Evolutionary conservation across 768 basidiomycete genomes (phyloP), one percentile per base, ranked within the genome.

Genomic region (Russula dissimulans): DNA sequence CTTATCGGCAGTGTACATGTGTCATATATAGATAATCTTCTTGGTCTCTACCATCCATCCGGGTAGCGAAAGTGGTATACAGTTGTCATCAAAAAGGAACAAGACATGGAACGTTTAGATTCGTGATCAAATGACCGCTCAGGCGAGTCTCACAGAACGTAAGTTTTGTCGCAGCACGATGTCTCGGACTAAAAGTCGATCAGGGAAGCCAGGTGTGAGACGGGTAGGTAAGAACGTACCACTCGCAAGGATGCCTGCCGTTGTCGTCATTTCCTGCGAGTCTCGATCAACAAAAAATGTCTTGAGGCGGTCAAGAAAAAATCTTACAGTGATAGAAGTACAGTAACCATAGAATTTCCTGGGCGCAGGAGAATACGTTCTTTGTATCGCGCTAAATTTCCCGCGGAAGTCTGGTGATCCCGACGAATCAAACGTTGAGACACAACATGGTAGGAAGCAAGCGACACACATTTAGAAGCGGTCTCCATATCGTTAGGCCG

Each of bases 311-410:
- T n/a, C 51, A 22, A 26, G 52, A 47, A 18, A 11, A 22, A 38
- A 18, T 66, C 78, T 22, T 65, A 84, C 83, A 43, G 87, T 89
- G 34, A 89, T 85, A 41, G 85, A 86, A 18, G 87, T 89, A 65
- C 83, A 86, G 67, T 87, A 89, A 11, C 83, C 83, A 65, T 89
- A 89, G 66, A 89, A 89, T 67, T 86, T 86, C 49, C 87, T 77
- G 51, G 87, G 86, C 42, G 76, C 78, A 1, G 85, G 87, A 4
- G 87, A 88, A 67, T 85, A 83, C 69, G 88, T 86, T 63, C 87
- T 75, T 66, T 88, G 87, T 26, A 89, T 88, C 12, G 86, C 86
- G 63, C 78, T 81, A 65, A 89, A 89, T 69, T 87, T 87, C 69
- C 82, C 76, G 50, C 80, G 77, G 64, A 87, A 80, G 70, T 87